These are phyloP conservation scores for Hymenoscyphus linearis DNA, from an alignment of 2,329 filamentous ascomycete species.

Conservation along the genomic window DNA sequence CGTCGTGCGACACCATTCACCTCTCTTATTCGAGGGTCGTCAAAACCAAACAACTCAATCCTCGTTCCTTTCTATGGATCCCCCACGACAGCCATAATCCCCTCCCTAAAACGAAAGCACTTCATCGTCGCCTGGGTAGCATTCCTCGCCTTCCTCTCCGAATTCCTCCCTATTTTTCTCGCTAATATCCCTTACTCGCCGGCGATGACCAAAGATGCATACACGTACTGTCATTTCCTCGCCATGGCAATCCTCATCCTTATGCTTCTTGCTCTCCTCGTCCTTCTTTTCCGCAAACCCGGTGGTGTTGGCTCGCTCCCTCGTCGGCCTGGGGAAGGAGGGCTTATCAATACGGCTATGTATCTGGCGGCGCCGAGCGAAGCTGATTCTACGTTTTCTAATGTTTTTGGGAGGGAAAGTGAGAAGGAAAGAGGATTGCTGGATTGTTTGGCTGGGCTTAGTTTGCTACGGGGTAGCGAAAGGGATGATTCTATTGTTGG, in stretches of 20 bases:
- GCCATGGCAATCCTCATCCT: conserved; percentile 36
- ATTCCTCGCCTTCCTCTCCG: conserved; percentile 40
- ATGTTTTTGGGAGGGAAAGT: conserved; percentile 34
- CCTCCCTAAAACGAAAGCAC: conserved; percentile 34
- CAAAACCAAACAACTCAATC: conserved; percentile 36
- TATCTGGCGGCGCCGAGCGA: conserved; percentile 33
- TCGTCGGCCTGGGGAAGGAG: conserved; percentile 31
- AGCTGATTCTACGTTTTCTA: conserved; percentile 27
- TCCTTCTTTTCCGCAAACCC: conserved; percentile 36
- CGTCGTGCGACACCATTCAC: conserved; percentile 42
- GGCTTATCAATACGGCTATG: conserved; percentile 37
- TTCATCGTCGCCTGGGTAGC: conserved; percentile 38
- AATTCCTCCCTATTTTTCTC: conserved; percentile 46
- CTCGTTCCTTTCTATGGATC: conserved; percentile 40
- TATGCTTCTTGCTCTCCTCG: conserved; percentile 39
- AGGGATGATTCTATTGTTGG: conserved; percentile 30
- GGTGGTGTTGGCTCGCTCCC: conserved; percentile 39
- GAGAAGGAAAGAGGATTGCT: conserved; percentile 28
- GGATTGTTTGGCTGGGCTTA: conserved; percentile 29
- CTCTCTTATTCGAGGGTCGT: conserved; percentile 31
- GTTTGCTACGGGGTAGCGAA: conserved; percentile 26
- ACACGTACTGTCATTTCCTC: conserved; percentile 38
- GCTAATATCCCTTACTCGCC: conserved; percentile 45
- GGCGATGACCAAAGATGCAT: conserved; percentile 36
- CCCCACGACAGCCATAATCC: conserved; percentile 40